Percentiles rank a stretch among this genome's conserved stretches.
These are phyloP conservation scores for Aspergillus brunneoviolaceus DNA, from an alignment of 2,329 filamentous ascomycete genomes.

Conservation along the genomic window DNA sequence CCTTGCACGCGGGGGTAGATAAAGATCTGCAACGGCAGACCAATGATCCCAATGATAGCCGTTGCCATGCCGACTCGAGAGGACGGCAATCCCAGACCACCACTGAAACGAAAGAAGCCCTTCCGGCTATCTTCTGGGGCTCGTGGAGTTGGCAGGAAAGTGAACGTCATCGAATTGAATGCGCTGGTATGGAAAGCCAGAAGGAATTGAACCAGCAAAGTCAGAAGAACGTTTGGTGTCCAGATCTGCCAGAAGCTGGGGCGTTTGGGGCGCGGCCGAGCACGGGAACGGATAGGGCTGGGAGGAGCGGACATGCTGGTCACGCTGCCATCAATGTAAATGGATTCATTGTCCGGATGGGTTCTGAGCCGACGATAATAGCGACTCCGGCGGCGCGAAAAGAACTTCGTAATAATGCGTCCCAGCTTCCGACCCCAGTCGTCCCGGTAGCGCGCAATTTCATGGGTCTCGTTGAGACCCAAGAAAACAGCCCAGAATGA, in stretches of 20 bases:
- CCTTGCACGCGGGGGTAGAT: conserved; percentile 68
- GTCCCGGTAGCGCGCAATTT: conserved; percentile 36
- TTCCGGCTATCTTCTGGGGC: conserved; percentile 45
- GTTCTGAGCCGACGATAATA: conserved; percentile 38
- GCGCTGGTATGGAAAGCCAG: conserved; percentile 73
- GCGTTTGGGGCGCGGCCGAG: conserved; percentile 40
- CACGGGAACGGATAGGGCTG: conserved; percentile 26
- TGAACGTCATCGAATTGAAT: conserved; percentile 73
- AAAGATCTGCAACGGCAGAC: conserved; percentile 70
- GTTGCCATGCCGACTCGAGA: conserved; percentile 73
- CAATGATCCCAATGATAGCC: conserved; percentile 71
- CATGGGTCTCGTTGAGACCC: conserved; percentile 62
- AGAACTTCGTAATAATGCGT: conserved; percentile 30
- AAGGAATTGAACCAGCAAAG: conserved; percentile 63
- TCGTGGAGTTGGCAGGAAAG: conserved; percentile 73
- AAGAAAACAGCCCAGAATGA: conserved; percentile 59
- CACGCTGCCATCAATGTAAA: conserved; percentile 34
- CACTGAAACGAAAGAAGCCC: conserved; percentile 60
- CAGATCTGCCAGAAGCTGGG: conserved; percentile 53
- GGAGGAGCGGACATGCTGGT: conserved; percentile 26
- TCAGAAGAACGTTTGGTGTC: conserved; percentile 56
- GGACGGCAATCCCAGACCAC: conserved; percentile 72
- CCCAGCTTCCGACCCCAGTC: conserved; percentile 45
- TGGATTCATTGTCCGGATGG: conserved; percentile 28
- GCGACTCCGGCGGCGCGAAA: conserved; percentile 25